These are phyloP conservation scores for Gossypium anomalum DNA, from an alignment of 345 rosid species.

Conservation along the genomic window DNA sequence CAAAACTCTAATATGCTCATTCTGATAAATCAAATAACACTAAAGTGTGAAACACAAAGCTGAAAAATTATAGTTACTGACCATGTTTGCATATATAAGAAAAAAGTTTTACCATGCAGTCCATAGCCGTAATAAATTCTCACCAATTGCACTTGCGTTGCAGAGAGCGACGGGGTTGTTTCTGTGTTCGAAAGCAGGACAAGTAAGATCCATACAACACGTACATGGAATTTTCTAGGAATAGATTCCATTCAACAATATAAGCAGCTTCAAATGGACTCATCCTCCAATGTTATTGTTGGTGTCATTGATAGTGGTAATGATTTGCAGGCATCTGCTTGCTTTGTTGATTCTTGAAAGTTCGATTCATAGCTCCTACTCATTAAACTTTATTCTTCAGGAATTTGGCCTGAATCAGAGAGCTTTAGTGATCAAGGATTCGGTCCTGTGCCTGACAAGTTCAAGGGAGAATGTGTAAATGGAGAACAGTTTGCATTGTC, in stretches of 20 bases:
- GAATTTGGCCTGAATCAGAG: conserved; percentile 47
- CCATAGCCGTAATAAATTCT: background rate
- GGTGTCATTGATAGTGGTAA: conserved; percentile 44
- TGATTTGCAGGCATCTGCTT: background rate
- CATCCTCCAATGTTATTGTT: conserved; percentile 29
- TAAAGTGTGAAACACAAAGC: background rate
- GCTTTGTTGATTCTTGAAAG: background rate
- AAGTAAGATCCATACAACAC: conserved; percentile 42
- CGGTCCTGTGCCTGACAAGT: conserved; percentile 39
- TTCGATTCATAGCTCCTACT: background rate
- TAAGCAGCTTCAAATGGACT: conserved; percentile 18
- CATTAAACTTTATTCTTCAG: conserved; percentile 15
- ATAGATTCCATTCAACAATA: conserved; percentile 19
- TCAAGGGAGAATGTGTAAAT: conserved; percentile 40
- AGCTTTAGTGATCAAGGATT: conserved; percentile 37
- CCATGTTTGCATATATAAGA: background rate
- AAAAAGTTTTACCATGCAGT: background rate
- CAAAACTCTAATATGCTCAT: background rate
- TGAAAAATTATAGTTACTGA: background rate
- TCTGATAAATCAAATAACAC: background rate
- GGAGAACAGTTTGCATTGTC: conserved; percentile 39
- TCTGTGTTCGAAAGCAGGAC: conserved; percentile 41
- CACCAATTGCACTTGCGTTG: conserved; percentile 3
- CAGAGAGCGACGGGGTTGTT: conserved; percentile 33
- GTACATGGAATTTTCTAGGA: conserved; percentile 49